phyloP scores from a whole-genome alignment of 2,329 filamentous ascomycete genomes.

The Botrytis medusae region DNA sequence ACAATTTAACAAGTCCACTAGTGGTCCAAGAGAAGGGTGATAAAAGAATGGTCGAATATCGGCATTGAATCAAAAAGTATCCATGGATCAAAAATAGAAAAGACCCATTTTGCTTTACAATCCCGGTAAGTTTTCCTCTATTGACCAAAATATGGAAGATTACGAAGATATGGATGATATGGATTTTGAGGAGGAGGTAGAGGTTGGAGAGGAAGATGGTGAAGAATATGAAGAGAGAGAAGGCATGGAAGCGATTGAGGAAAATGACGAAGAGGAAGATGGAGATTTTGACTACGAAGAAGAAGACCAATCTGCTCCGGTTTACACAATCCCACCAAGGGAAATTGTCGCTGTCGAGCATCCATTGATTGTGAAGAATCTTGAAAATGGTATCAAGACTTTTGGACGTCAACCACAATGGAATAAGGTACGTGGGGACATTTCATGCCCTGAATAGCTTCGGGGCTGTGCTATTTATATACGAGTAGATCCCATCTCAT shows the following conservation, averaged over 20 bases:
- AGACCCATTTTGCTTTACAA: neutral
- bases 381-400: constrained; percentile 62
- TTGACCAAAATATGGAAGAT: constrained; percentile 9
- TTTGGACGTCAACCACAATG: constrained; percentile 47
- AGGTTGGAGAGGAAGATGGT: neutral
- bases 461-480: neutral
- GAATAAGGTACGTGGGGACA: constrained; percentile 34
- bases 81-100: neutral
- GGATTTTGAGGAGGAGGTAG: constrained; percentile 7
- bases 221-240: constrained; percentile 6
- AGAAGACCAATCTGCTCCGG: constrained; percentile 40
- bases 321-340: constrained; percentile 51
- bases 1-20: neutral
- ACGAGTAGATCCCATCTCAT: constrained; percentile 24
- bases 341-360: constrained; percentile 64
- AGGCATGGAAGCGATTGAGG: neutral
- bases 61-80: neutral
- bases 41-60: neutral
- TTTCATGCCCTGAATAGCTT: neutral
- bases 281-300: constrained; percentile 12
- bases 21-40: neutral
- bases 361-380: constrained; percentile 63
- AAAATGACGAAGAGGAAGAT: constrained; percentile 8
- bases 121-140: neutral
- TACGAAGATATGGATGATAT: constrained; percentile 12